Percentiles rank a stretch among this genome's conserved stretches.
These are phyloP conservation scores for Leucosporidium scottii DNA, from an alignment of 768 basidiomycete species.

Conservation along the genomic window DNA sequence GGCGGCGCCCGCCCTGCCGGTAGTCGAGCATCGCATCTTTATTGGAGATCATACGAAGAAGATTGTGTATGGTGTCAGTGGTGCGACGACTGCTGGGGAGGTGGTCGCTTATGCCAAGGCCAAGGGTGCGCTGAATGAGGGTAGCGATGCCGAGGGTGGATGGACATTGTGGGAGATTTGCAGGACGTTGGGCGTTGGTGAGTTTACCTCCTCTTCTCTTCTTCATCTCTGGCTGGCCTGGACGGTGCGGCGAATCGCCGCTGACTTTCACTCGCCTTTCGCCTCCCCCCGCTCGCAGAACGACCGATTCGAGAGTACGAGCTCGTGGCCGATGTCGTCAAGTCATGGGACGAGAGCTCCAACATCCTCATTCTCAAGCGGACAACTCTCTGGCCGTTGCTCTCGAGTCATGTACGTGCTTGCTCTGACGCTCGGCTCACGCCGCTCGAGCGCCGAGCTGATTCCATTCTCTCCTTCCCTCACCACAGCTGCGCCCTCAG, in stretches of 20 bases:
- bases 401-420: conserved; percentile 10
- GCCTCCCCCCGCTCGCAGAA: conserved; percentile 46
- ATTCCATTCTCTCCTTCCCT: not conserved
- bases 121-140: conserved; percentile 58
- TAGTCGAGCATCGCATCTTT: conserved; percentile 52
- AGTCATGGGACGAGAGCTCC: conserved; percentile 77
- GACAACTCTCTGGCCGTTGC: conserved; percentile 53
- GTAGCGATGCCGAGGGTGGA: conserved; percentile 50
- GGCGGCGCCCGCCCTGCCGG: not conserved
- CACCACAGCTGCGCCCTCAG: conserved; percentile 2
- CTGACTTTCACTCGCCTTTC: not conserved
- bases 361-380: conserved; percentile 74
- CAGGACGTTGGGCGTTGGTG: conserved; percentile 88
- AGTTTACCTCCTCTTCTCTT: conserved; percentile 28
- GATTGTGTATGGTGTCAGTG: conserved; percentile 62
- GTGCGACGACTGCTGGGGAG: conserved; percentile 63
- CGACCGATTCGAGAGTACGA: conserved; percentile 85
- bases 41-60: conserved; percentile 64
- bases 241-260: not conserved
- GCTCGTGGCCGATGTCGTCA: conserved; percentile 64
- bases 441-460: conserved; percentile 47
- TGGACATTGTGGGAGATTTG: conserved; percentile 91
- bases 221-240: not conserved
- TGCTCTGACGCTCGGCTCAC: not conserved
- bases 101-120: conserved; percentile 59